Evolutionary conservation across 805 yeast genomes (phyloP), one percentile per base, ranked within the genome.

Genomic region (Zygotorulaspora sp.): DNA sequence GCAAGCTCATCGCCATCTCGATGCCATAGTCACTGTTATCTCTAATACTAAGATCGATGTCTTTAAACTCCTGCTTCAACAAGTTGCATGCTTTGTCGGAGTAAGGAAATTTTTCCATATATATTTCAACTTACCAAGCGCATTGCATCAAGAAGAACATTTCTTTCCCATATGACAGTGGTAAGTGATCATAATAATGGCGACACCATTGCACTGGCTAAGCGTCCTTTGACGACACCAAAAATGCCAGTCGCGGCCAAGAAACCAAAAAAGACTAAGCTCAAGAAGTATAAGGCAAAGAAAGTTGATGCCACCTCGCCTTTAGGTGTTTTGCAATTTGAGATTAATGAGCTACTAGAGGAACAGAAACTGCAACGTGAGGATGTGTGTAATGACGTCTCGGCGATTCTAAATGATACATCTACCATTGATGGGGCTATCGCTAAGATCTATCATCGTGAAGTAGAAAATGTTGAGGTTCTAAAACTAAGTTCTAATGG

Each of bases 221-320:
- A 43, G 23, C 38, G 46, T 24, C 28, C 38, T 5, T 29, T 36
- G 27, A 20, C 29, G 10, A 17, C 31, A 13, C 31, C 46, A 20
- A 34, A 26, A 15, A 24, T 38, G 31, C 30, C 37, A 7, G 22
- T 16, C 23, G 24, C 28, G 9, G 18, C 15, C 5, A 47, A 41
- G 36, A 47, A 32, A 34, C 49, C 50, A 18, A 64, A 63, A 38
- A 66, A 64, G 49, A 57, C 60, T 39, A 67, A 70, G 38, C 18
- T 57, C 11, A 74, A 77, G 55, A 76, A 75, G 52, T 82, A 79
- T 52, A 77, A 74, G 56, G 65, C 73, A 21, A 80, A 80, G 49
- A 74, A 71, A 6, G 71, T 73, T 9, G 97, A 88, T 43, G 73
- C 82, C 21, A 84, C 94, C 0, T 74, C 92, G 1, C 86, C 95